Evolutionary conservation across 768 basidiomycete genomes (phyloP), one percentile per base, ranked within the genome.

Genomic region (Lentinula edodes): DNA sequence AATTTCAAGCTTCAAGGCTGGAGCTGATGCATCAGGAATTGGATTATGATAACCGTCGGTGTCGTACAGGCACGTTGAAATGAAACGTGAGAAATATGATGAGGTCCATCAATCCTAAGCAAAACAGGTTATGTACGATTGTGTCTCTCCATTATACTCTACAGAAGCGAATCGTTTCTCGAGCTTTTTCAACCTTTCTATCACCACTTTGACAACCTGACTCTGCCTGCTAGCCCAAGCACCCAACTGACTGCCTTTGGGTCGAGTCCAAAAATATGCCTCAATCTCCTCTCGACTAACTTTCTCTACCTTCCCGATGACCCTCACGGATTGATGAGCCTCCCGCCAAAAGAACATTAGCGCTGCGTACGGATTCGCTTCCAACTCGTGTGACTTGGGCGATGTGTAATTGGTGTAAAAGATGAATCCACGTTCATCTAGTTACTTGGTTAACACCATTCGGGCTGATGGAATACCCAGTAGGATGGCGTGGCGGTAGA

Each of bases 341-440:
- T 95, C 93, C 56, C 84, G 76, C 97, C 96, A 98, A 77, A 95
- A 97, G 68, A 98, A 92, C 9, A 88, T 87, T 18, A 96, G 76
- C 1, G 91, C 86, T 5, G 90, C 94, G 70, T 87, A 78, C 0
- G 92, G 91, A 69, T 95, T 95, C 42, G 76, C 80, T 6, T 73
- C 61, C 34, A 98, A 81, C 72, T 98, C 97, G 45, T 75, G 70
- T 3, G 93, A 94, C 76, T 98, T 99, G 65, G 95, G 85, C 10
- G 94, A 96, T 43, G 86, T 83, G 77, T 98, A 98, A 75, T 99
- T 99, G 36, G 96, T 98, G 81, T 84, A 99, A 77, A 98, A 97
- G 61, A 96, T 84, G 77, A 98, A 98, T 55, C 97, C 97, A 59
- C 79, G 85, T 35, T 80, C 69, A 77, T 98, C 97, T 67, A 93